These are phyloP conservation scores for Pichia scutulata DNA, from an alignment of 805 yeast species.

Conservation along the genomic window DNA sequence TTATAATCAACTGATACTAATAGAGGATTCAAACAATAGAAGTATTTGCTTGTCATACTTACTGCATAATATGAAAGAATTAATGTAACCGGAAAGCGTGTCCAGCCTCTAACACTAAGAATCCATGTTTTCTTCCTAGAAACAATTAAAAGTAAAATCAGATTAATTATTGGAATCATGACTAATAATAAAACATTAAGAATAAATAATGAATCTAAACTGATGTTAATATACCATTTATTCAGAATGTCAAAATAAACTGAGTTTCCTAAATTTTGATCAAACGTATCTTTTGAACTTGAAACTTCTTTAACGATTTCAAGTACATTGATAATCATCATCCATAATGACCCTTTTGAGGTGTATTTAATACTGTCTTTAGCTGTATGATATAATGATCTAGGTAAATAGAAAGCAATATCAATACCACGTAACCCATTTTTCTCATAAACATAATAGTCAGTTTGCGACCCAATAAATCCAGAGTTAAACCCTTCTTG, in stretches of 20 bases:
- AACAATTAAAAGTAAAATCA: conserved; percentile 41
- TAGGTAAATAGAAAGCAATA: conserved; percentile 80
- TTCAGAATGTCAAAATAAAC: conserved; percentile 63
- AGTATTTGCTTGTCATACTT: conserved; percentile 30
- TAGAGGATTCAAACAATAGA: conserved; percentile 38
- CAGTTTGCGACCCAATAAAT: conserved; percentile 74
- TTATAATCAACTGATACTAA: conserved; percentile 44
- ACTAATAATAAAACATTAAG: conserved; percentile 46
- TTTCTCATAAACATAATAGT: conserved; percentile 62
- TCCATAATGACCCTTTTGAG: conserved; percentile 66
- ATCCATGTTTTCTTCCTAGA: conserved; percentile 42
- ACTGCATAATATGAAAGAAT: conserved; percentile 35
- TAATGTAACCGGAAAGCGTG: conserved; percentile 56
- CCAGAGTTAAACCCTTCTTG: conserved; percentile 80
- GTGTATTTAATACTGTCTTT: conserved; percentile 62
- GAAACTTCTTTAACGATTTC: conserved; percentile 49
- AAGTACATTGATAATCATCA: conserved; percentile 68
- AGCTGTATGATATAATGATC: conserved; percentile 75
- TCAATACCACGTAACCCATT: conserved; percentile 79
- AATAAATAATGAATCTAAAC: conserved; percentile 42
- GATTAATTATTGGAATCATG: conserved; percentile 45
- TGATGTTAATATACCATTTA: conserved; percentile 42
- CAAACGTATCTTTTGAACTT: conserved; percentile 15
- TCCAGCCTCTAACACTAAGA: conserved; percentile 35
- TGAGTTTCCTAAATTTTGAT: conserved; percentile 32